These are phyloP conservation scores for Pythium rhizo-oryzae DNA, from an alignment of 352 stramenopile genomes.

Conservation along the genomic window DNA sequence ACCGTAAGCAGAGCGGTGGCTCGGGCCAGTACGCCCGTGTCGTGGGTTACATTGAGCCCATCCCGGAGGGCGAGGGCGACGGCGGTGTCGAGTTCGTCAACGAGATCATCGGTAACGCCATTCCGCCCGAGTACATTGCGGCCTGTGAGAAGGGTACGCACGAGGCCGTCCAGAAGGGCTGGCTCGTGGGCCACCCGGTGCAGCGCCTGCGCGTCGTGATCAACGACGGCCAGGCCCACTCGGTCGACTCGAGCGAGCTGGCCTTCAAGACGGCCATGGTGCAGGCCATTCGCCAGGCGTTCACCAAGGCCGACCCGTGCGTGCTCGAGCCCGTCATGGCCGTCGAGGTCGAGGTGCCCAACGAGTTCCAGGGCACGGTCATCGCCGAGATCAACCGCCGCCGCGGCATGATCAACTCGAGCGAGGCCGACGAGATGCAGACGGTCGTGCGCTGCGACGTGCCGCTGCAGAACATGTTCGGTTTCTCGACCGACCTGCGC, in stretches of 20 bases:
- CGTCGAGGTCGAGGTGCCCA: conserved; percentile 93
- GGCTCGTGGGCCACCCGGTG: conserved; percentile 96
- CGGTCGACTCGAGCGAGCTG: conserved; percentile 98
- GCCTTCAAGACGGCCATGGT: conserved; percentile 97
- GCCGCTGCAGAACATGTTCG: conserved; percentile 99
- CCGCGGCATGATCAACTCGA: conserved; percentile 96
- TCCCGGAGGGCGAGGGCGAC: conserved; percentile 82
- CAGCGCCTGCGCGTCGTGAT: conserved; percentile 84
- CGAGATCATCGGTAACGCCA: conserved; percentile 97
- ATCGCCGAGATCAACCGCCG: conserved; percentile 94
- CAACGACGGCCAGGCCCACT: conserved; percentile 94
- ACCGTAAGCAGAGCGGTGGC: conserved; percentile 99
- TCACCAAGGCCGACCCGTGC: conserved; percentile 91
- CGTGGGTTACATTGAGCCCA: conserved; percentile 98
- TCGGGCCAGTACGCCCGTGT: conserved; percentile 97
- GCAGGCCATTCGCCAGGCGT: conserved; percentile 94
- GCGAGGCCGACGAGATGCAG: conserved; percentile 94
- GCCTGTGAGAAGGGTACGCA: conserved; percentile 97
- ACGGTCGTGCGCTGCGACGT: conserved; percentile 94
- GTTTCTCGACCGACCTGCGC: conserved; percentile 97
- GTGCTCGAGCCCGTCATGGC: conserved; percentile 98
- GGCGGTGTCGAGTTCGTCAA: conserved; percentile 96
- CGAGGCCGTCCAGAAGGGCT: conserved; percentile 96
- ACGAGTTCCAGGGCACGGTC: conserved; percentile 96
- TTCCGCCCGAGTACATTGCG: conserved; percentile 98